phyloP scores from a whole-genome alignment of 345 rosid genomes.

The Gossypium raimondii region DNA sequence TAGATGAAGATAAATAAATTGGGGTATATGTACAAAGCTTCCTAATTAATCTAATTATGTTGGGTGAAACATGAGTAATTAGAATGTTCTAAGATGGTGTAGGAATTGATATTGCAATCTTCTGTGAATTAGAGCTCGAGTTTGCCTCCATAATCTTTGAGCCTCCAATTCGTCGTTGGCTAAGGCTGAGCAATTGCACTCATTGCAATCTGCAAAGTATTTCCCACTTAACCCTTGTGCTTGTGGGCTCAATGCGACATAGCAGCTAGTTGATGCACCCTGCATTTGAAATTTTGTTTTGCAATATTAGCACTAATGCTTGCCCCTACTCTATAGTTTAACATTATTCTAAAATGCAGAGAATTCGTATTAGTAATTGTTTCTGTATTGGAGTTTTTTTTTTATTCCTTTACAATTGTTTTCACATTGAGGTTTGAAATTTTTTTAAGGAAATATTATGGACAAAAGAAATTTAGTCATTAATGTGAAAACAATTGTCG shows the following conservation, averaged over 20 bases:
- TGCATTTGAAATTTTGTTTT: conserved; percentile 21
- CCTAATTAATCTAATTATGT: neutral
- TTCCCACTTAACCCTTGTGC: conserved; percentile 55
- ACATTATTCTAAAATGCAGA: neutral
- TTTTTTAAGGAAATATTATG: too few relatives aligned
- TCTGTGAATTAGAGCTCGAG: conserved; percentile 48
- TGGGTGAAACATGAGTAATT: neutral
- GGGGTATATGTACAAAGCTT: conserved; percentile 15
- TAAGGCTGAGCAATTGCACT: conserved; percentile 58
- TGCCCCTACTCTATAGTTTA: too few relatives aligned
- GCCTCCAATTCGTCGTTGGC: conserved; percentile 71
- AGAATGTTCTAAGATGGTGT: conserved; percentile 5
- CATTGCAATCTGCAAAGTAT: conserved; percentile 90
- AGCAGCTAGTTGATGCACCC: conserved; percentile 97
- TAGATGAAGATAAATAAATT: too few relatives aligned
- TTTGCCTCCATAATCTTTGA: conserved; percentile 53
- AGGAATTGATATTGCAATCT: conserved; percentile 21
- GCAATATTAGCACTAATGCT: too few relatives aligned
- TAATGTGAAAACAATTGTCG: too few relatives aligned
- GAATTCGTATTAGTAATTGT: neutral
- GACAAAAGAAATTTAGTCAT: too few relatives aligned
- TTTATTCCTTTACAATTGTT: too few relatives aligned
- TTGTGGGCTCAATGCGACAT: conserved; percentile 73
- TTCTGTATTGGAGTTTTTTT: too few relatives aligned
- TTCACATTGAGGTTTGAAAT: too few relatives aligned